A percentile compares a stretch with the other conserved stretches of the same genome.
phyloP scores from a whole-genome alignment of 768 basidiomycete species.

The Imleria badia region DNA sequence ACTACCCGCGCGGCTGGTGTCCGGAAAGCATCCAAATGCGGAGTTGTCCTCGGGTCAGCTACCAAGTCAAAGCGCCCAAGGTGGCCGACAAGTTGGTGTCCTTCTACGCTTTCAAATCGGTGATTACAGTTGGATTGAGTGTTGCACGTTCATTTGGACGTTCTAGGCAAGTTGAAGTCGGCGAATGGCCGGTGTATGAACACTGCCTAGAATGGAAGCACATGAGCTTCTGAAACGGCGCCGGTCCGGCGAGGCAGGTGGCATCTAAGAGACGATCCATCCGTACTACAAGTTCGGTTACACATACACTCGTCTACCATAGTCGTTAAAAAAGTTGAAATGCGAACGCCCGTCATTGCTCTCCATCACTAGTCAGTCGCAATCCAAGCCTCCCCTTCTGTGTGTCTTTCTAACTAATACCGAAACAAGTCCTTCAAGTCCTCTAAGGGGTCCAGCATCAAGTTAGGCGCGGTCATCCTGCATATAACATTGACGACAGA shows the following conservation, averaged over 20 bases:
- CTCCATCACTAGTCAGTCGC: neutral
- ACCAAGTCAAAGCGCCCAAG: neutral
- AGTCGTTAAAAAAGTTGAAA: neutral
- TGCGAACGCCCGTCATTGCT: neutral
- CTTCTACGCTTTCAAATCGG: constrained; percentile 1
- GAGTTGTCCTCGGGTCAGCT: neutral
- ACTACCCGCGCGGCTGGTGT: too few relatives aligned
- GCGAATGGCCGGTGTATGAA: neutral
- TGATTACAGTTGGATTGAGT: constrained; percentile 14
- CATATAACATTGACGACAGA: too few relatives aligned
- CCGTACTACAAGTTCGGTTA: neutral
- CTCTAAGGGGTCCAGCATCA: neutral
- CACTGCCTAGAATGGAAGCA: neutral
- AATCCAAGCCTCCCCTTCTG: neutral
- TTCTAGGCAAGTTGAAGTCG: constrained; percentile 1
- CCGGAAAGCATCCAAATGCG: neutral
- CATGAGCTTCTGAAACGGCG: neutral
- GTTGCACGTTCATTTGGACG: constrained; percentile 4
- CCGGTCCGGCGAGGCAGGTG: neutral
- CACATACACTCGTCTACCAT: neutral
- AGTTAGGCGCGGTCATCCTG: neutral
- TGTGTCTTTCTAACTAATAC: neutral
- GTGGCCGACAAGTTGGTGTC: neutral
- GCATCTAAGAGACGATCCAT: neutral
- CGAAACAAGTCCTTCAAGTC: neutral